These are phyloP conservation scores for Dactylorhiza incarnata DNA, from an alignment of 106 monocot genomes.

Conservation along the genomic window DNA sequence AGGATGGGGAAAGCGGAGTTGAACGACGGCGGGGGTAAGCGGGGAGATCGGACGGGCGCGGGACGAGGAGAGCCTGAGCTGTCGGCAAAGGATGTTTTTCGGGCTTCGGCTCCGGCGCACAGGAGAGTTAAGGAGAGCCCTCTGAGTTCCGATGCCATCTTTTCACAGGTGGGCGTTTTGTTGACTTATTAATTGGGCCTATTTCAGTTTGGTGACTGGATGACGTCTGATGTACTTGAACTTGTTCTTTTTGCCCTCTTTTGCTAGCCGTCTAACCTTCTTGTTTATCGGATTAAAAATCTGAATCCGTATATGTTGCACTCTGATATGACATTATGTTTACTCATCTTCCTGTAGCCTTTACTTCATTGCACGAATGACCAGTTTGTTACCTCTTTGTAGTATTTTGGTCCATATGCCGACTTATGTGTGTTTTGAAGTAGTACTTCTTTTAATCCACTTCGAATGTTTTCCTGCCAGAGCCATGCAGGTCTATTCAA, in stretches of 20 bases:
- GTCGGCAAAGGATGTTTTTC: slow-evolving; percentile 24
- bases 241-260: background rate
- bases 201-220: background rate
- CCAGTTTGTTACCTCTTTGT: background rate
- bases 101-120: slow-evolving; percentile 80
- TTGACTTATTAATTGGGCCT: background rate
- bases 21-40: background rate
- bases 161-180: slow-evolving; percentile 49
- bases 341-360: background rate
- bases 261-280: background rate
- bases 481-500: slow-evolving; percentile 80
- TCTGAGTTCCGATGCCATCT: slow-evolving; percentile 83
- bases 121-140: slow-evolving; percentile 83
- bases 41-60: background rate
- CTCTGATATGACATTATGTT: background rate
- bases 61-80: background rate
- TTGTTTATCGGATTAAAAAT: background rate
- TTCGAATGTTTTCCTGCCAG: slow-evolving; percentile 19
- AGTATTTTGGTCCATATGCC: background rate
- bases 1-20: slow-evolving; percentile 3
- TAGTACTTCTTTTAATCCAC: background rate
- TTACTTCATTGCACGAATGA: background rate
- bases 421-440: background rate
- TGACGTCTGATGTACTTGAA: background rate
- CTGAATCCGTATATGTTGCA: background rate